A percentile compares a stretch with the other conserved stretches of the same genome.
Evolutionary conservation across 1,284 basidiomycete species (phyloP).

Genomic region (Trichosporon sp.): DNA sequence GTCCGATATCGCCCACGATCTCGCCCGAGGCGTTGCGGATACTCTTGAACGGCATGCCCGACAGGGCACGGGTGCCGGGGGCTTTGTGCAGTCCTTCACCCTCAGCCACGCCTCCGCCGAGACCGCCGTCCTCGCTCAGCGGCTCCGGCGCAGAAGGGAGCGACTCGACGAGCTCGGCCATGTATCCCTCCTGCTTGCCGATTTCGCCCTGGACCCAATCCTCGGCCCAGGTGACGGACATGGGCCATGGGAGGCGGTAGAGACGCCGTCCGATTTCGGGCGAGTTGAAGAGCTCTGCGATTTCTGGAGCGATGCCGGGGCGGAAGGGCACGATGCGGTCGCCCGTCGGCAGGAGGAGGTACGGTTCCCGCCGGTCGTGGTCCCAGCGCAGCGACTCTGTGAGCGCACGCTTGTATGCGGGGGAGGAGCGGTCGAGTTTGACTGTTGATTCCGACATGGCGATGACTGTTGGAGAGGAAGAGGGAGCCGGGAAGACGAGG

Average conservation of each 20-base stretch:
- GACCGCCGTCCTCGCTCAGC: neutral
- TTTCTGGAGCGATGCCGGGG: slow-evolving; percentile 30
- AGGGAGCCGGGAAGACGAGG: too few relatives aligned
- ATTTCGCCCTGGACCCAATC: slow-evolving; percentile 23
- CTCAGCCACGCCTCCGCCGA: neutral
- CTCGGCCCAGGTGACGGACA: slow-evolving; percentile 28
- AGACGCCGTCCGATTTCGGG: slow-evolving; percentile 33
- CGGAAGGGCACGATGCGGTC: slow-evolving; percentile 35
- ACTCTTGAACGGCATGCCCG: slow-evolving; percentile 32
- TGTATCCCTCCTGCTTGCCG: neutral
- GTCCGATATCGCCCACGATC: slow-evolving; percentile 33
- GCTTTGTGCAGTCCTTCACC: neutral
- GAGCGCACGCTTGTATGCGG: slow-evolving; percentile 20
- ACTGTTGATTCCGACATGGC: neutral
- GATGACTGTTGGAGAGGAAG: too few relatives aligned
- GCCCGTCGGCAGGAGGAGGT: slow-evolving; percentile 38
- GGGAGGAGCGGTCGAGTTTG: neutral
- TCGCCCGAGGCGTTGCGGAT: slow-evolving; percentile 22
- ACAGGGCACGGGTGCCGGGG: neutral
- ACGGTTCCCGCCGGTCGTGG: slow-evolving; percentile 32
- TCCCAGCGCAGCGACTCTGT: slow-evolving; percentile 34
- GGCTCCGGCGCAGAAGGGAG: slow-evolving; percentile 4
- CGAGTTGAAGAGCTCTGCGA: slow-evolving; percentile 37
- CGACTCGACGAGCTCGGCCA: slow-evolving; percentile 1
- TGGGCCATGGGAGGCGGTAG: slow-evolving; percentile 35